Conservation (phyloP, 2,329 filamentous ascomycete species). For the Laburnicola sp. region DNA sequence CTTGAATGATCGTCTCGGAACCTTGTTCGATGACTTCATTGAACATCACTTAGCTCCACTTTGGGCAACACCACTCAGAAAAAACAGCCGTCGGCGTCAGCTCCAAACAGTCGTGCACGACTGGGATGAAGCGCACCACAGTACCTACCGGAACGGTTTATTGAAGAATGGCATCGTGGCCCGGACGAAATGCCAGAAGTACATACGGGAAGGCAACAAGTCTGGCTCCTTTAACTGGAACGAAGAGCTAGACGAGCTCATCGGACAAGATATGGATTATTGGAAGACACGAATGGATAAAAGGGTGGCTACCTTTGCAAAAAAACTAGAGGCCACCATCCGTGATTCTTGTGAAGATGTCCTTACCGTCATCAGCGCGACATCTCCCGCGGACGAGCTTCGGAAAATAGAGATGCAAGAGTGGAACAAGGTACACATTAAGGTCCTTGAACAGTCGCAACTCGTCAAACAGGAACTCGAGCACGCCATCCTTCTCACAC, state of each 20-base stretch:
- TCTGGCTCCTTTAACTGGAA: constrained; percentile 15
- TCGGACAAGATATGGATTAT: neutral
- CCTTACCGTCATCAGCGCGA: neutral
- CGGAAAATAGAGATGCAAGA: constrained; percentile 9
- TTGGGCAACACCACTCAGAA: neutral
- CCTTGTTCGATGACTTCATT: neutral
- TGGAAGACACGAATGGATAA: constrained; percentile 6
- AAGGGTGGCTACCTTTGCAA: neutral
- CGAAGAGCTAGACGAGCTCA: constrained; percentile 8
- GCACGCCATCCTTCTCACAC: neutral
- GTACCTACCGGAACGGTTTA: constrained; percentile 12
- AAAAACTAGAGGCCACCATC: neutral
- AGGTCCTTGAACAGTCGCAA: neutral
- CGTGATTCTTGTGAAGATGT: neutral
- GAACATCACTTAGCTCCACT: too few relatives aligned
- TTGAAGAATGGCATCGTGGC: constrained; percentile 8
- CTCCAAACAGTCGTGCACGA: neutral
- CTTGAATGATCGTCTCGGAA: neutral
- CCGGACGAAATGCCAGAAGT: constrained; percentile 1
- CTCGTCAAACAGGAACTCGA: too few relatives aligned
- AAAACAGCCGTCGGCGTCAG: neutral
- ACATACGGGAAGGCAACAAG: neutral
- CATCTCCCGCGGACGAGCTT: neutral
- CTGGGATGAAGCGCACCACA: neutral
- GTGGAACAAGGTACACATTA: constrained; percentile 7